These are phyloP conservation scores for Nymphaea thermarum DNA, from an alignment of 164 flowering plant species.

Conservation along the genomic window DNA sequence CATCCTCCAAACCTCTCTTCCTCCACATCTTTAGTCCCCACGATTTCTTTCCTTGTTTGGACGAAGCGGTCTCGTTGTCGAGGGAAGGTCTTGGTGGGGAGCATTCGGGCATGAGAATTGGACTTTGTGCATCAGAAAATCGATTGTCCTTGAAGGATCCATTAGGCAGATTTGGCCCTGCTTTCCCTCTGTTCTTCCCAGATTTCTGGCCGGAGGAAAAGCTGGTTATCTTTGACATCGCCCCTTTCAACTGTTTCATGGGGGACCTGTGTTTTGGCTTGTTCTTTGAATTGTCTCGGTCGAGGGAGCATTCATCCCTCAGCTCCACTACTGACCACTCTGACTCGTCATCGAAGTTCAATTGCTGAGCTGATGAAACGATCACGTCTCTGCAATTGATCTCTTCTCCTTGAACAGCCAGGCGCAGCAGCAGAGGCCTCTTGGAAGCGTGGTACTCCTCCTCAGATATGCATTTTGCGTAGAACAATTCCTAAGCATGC, in stretches of 20 bases:
- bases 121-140: slow-evolving; percentile 32
- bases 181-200: slow-evolving; percentile 15
- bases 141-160: slow-evolving; percentile 32
- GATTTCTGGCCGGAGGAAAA: slow-evolving; percentile 26
- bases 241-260: slow-evolving; percentile 57
- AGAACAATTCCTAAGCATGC: slow-evolving; percentile 49
- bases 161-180: slow-evolving; percentile 3
- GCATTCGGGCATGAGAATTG: slow-evolving; percentile 55
- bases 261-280: slow-evolving; percentile 36
- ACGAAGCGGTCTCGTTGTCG: neutral
- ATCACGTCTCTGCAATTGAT: slow-evolving; percentile 56
- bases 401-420: slow-evolving; percentile 85
- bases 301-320: slow-evolving; percentile 33
- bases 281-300: slow-evolving; percentile 19
- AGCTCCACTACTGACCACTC: slow-evolving; percentile 82
- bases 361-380: slow-evolving; percentile 17
- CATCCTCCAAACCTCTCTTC: slow-evolving; percentile 38
- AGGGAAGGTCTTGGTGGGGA: slow-evolving; percentile 9
- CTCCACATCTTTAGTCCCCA: slow-evolving; percentile 80
- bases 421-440: slow-evolving; percentile 74
- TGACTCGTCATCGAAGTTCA: slow-evolving; percentile 30
- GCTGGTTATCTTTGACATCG: slow-evolving; percentile 39
- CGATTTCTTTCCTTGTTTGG: slow-evolving; percentile 25
- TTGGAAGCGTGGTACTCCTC: slow-evolving; percentile 86
- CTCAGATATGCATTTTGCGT: slow-evolving; percentile 72